Evolutionary conservation across 371 early-diverging fungal genomes (phyloP), one percentile per base, ranked within the genome.

Genomic region (Zancudomyces culisetae): DNA sequence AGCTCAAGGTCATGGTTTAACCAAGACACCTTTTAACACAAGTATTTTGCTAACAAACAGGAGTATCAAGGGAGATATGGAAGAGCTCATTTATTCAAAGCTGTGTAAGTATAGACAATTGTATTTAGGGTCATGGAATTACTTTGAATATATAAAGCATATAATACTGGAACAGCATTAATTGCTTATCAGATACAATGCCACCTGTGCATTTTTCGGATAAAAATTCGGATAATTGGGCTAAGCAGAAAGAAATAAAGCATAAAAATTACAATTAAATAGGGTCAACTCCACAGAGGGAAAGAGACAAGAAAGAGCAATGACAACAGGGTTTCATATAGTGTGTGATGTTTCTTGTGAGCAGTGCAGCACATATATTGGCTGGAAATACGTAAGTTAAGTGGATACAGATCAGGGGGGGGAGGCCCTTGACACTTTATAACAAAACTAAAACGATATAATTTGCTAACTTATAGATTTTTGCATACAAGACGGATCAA

Each of bases 251-350:
- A n/a, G n/a, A n/a, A n/a, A n/a, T n/a, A n/a, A n/a, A n/a, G n/a
- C n/a, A n/a, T n/a, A n/a, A n/a, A n/a, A n/a, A n/a, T n/a, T n/a
- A n/a, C n/a, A n/a, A n/a, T n/a, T n/a, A n/a, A n/a, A n/a, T 49
- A 49, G 50, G 22, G 59, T 73, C 28, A 77, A 77, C 39, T 59
- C 74, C 42, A 27, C 47, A 26, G 60, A 59, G 24, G 75, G 77
- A 49, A 49, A 53, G 18, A 64, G 66, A 3, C 66, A 67, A 40
- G 62, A 68, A 35, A 60, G 74, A 22, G 46, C 43, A 40, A 76
- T 78, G 77, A 75, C 74, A 3, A 78, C 78, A 4, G 78, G 78
- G 6, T 45, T 74, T 40, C 78, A 78, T 50, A 66, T 68, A 20
- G 78, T 78, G 26, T 55, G 59, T 19, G 76, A 78, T 55, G 70